Evolutionary conservation across 352 stramenopile genomes (phyloP).

Genomic region (Globisporangium cylindrosporum): DNA sequence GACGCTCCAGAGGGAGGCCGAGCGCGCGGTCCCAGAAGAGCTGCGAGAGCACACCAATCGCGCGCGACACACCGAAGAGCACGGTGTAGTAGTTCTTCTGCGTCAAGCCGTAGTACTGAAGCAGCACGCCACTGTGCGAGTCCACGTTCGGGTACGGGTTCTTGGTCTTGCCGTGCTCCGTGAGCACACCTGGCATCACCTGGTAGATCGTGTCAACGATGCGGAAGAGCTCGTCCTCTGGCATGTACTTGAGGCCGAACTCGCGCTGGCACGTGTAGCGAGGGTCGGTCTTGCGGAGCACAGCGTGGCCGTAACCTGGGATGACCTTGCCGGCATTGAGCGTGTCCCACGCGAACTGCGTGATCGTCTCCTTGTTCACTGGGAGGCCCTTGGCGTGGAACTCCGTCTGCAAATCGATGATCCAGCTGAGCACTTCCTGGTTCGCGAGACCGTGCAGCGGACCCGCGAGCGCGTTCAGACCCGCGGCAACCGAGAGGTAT

Average conservation of each 20-base stretch:
- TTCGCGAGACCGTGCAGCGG: constrained; percentile 98
- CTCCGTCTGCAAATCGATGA: constrained; percentile 93
- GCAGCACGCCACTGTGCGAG: constrained; percentile 97
- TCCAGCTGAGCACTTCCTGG: constrained; percentile 97
- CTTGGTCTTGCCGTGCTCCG: constrained; percentile 99
- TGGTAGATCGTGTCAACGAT: constrained; percentile 99
- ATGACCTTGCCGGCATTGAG: constrained; percentile 99
- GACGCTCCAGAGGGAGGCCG: constrained; percentile 96
- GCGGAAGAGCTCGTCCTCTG: constrained; percentile 98
- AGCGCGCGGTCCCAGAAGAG: constrained; percentile 98
- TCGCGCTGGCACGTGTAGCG: constrained; percentile 99
- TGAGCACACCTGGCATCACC: constrained; percentile 98
- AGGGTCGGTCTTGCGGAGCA: constrained; percentile 98
- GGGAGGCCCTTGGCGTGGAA: constrained; percentile 95
- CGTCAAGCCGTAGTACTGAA: constrained; percentile 99
- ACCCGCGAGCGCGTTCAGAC: constrained; percentile 97
- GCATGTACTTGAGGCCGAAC: constrained; percentile 99
- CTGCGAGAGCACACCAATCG: constrained; percentile 97
- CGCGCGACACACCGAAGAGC: constrained; percentile 98
- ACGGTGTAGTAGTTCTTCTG: constrained; percentile 99
- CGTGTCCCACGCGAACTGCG: constrained; percentile 98
- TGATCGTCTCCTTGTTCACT: constrained; percentile 98
- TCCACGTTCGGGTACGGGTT: constrained; percentile 99
- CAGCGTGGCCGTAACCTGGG: constrained; percentile 97
- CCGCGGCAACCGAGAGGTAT: constrained; percentile 96